A percentile compares a stretch with the other conserved stretches of the same genome.
These are phyloP conservation scores for Polytrichum formosum DNA, from an alignment of 225 moss, liverwort and hornwort genomes.

Conservation along the genomic window DNA sequence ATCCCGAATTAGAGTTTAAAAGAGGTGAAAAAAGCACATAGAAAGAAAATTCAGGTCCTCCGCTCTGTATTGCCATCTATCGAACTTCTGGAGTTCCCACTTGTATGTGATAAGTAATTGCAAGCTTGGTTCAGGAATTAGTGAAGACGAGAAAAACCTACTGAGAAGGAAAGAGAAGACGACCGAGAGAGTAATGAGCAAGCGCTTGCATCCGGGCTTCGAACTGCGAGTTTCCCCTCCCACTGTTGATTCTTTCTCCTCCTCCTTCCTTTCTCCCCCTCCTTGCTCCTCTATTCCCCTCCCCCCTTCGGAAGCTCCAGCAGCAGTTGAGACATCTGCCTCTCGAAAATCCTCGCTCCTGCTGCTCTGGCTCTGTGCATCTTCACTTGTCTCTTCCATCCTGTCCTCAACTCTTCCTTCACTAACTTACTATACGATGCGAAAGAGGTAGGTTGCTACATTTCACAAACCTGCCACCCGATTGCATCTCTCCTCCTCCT, in stretches of 20 bases:
- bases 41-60: neutral
- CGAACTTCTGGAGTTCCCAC: neutral
- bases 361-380: neutral
- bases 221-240: constrained; percentile 23
- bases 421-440: neutral
- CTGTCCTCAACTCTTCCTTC: neutral
- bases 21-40: neutral
- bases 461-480: no score
- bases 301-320: neutral
- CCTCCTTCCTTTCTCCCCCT: neutral
- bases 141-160: constrained; percentile 12
- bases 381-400: neutral
- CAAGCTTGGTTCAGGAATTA: neutral
- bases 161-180: constrained; percentile 75
- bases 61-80: neutral
- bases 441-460: no score
- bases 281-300: neutral
- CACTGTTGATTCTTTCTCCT: neutral
- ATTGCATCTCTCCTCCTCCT: neutral
- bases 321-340: neutral
- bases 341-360: neutral
- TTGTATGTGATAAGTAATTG: no score
- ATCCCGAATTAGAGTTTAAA: neutral
- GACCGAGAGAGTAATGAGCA: constrained; percentile 70
- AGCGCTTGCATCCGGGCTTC: constrained; percentile 79